Evolutionary conservation across 2,329 filamentous ascomycete genomes (phyloP), one percentile per base, ranked within the genome.

Genomic region (Lomentospora prolificans): DNA sequence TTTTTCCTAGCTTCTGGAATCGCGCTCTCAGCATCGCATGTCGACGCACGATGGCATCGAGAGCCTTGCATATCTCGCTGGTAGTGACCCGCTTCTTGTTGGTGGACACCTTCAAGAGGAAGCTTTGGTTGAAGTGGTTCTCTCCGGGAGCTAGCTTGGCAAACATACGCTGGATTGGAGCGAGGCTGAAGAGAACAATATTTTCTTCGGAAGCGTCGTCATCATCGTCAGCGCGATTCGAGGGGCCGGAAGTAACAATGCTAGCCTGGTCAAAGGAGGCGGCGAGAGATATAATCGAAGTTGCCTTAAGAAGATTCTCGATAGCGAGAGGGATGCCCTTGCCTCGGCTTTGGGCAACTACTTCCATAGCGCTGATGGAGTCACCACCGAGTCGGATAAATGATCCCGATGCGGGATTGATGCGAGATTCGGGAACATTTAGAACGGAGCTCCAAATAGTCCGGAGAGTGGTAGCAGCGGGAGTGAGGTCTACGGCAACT

Each of bases 11-110:
- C 3, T 28, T 33, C 41, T 58, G 44, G 44, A 59, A 61, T 31
- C 59, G 27, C 12, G 60, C 57, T 6, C 60, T 57, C 10, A 61
- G 57, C 60, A 61, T 61, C 3, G 51, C 44, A 41, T 61, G 60
- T 24, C 53, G 30, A 10, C 55, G 31, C 3, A 59, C 52, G 10
- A 59, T 25, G 9, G 54, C 50, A 9, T 51, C 31, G 31, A 61
- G 48, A 14, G 58, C 58, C 7, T 33, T 22, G 12, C 8, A 12
- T 5, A 59, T 25, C 8, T 57, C 51, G 1, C 27, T n/a, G 9
- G 44, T 10, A 4, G 27, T 1, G 44, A 56, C 33, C 17, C 30
- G 27, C 12, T 3, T 19, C 28, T 10, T 39, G 17, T 48, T 25
- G 17, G 17, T 27, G 41, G 30, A 33, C 3, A 53, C 50, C 14